Evolutionary conservation across 345 rosid species (phyloP).

Genomic region (Viola odorata): DNA sequence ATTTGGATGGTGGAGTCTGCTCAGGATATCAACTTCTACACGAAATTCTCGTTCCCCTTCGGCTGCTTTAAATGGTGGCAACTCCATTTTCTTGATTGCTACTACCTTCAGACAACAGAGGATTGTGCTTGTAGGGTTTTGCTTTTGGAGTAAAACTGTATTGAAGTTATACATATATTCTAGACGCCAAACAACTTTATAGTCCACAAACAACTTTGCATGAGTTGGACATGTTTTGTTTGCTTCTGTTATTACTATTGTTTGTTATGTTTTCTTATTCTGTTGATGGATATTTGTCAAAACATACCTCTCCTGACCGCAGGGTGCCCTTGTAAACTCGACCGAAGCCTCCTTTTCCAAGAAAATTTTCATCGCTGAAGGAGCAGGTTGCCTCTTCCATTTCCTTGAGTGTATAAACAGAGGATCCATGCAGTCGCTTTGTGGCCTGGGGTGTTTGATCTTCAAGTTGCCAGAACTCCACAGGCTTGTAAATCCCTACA

Average conservation of each 20-base stretch:
- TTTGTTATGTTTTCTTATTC: background rate
- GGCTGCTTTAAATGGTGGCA: constrained; percentile 73
- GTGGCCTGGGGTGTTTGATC: constrained; percentile 42
- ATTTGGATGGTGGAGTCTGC: constrained; percentile 91
- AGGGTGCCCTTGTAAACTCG: constrained; percentile 75
- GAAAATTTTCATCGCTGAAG: constrained; percentile 60
- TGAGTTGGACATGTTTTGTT: too few species aligned
- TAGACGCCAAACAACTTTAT: too few species aligned
- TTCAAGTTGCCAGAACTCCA: constrained; percentile 62
- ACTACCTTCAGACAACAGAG: constrained; percentile 56
- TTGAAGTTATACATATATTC: too few species aligned
- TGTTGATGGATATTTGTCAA: background rate
- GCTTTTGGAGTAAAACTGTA: background rate
- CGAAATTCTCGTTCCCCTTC: constrained; percentile 94
- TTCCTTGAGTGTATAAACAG: constrained; percentile 83
- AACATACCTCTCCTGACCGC: constrained; percentile 77
- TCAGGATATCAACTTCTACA: constrained; percentile 90
- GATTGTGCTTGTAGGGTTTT: background rate
- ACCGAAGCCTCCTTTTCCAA: constrained; percentile 94
- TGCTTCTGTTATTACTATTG: background rate
- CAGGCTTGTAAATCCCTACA: constrained; percentile 77
- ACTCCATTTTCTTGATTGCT: constrained; percentile 96
- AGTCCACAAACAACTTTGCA: too few species aligned
- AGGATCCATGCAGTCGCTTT: constrained; percentile 51
- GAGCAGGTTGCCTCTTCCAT: constrained; percentile 82